Evolutionary conservation across 1,139 yeast species (phyloP), one percentile per base, ranked within the genome.

Genomic region (Suhomyces bribrorum): DNA sequence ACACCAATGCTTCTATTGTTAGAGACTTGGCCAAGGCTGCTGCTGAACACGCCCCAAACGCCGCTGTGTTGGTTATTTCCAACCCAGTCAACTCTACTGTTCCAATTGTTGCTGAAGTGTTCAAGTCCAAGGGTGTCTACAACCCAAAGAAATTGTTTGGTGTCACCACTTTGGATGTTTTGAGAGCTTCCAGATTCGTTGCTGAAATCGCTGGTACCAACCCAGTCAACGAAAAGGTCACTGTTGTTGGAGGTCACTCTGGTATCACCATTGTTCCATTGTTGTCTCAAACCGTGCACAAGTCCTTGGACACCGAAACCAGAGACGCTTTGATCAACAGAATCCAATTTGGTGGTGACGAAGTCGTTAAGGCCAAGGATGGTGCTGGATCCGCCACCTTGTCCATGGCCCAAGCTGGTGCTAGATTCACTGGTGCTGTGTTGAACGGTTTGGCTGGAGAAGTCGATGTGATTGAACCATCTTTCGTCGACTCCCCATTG

Each of bases 51-150:
- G 76, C 84, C 40, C 95, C 95, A 53, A 68, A 79, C 46, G 95
- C 95, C 25, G 81, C 83, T 48, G 73, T 87, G 26, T 73, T 83
- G 53, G 77, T 90, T 53, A 89, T 90, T 59, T 84, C 97, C 42
- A 90, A 90, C 79, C 97, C 97, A 37, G 95, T 90, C 57, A 90
- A 90, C 79, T 87, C 96, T 34, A 86, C 96, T 25, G 96, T 90
- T 34, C 96, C 97, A 45, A 85, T 90, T 59, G 90, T 88, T 50
- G 90, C 90, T 44, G 90, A 87, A 68, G 87, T 86, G 37, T 75
- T 85, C 64, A 83, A 83, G 74, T 76, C 83, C 61, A 72, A 77
- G 65, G 86, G 85, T 48, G 81, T 77, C 39, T 86, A 84, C 65
- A 77, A 88, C 67, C 86, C 96, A 52, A 77, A 79, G 68, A 83